phyloP scores from a whole-genome alignment of 164 flowering plant genomes.

The Cinnamomum micranthum region DNA sequence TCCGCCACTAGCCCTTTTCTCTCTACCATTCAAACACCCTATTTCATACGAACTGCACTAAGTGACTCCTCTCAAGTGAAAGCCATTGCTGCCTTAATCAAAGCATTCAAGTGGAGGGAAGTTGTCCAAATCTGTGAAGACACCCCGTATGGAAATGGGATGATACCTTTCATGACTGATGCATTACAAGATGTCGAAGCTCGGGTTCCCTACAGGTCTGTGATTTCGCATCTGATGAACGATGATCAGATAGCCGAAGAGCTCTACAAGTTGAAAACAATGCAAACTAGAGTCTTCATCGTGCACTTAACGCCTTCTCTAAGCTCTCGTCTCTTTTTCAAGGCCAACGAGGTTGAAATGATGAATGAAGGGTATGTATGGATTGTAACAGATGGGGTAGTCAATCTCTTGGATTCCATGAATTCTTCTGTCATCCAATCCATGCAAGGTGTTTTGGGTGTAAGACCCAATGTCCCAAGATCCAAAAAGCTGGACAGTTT shows the following conservation, averaged over 20 bases:
- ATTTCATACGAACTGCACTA: slow-evolving; percentile 14
- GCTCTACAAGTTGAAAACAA: slow-evolving; percentile 15
- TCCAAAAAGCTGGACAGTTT: slow-evolving; percentile 15
- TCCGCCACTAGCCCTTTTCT: slow-evolving; percentile 16
- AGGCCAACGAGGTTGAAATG: slow-evolving; percentile 18
- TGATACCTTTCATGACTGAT: slow-evolving; percentile 17
- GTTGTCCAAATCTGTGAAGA: too few relatives aligned
- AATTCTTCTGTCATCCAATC: slow-evolving; percentile 14
- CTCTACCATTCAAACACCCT: slow-evolving; percentile 13
- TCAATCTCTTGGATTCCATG: slow-evolving; percentile 8
- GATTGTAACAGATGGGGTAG: slow-evolving; percentile 23
- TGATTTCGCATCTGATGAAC: slow-evolving; percentile 7
- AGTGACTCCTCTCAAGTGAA: slow-evolving; percentile 21
- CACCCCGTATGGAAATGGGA: slow-evolving; percentile 16
- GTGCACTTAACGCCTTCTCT: slow-evolving; percentile 22
- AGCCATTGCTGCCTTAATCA: slow-evolving; percentile 20
- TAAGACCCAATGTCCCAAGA: slow-evolving; percentile 13
- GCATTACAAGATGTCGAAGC: slow-evolving; percentile 16
- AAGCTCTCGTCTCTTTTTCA: slow-evolving; percentile 9
- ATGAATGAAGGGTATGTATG: slow-evolving; percentile 24
- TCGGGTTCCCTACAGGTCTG: slow-evolving; percentile 1
- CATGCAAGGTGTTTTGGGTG: slow-evolving; percentile 32
- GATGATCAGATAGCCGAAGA: slow-evolving; percentile 12
- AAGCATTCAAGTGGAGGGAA: slow-evolving; percentile 16
- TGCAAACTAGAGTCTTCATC: slow-evolving; percentile 23